Conservation (phyloP, 306 rosid species). For the Corylus americana region DNA sequence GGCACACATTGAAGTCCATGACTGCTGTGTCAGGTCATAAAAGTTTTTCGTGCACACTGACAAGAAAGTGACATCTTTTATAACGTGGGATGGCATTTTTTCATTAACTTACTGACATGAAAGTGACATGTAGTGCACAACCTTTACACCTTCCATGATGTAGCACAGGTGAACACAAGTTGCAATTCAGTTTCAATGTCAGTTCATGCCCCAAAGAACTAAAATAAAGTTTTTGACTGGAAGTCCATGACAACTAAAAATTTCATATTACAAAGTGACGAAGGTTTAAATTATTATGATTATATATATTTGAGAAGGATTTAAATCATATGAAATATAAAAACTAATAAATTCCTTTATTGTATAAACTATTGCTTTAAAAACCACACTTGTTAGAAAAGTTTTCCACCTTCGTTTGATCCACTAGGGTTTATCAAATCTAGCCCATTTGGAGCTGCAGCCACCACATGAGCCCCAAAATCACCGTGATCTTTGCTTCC, state of each 20-base stretch:
- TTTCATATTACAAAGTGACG: background rate
- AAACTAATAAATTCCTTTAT: background rate
- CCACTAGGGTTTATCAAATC: slow-evolving; percentile 49
- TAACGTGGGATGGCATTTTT: background rate
- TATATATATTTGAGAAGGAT: background rate
- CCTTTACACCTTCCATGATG: background rate
- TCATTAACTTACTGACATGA: background rate
- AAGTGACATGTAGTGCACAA: background rate
- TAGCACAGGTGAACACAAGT: background rate
- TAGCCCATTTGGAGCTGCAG: slow-evolving; percentile 57
- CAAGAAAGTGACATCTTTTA: background rate
- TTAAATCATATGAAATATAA: background rate
- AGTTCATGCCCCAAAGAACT: slow-evolving; percentile 2
- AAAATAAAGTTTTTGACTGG: background rate
- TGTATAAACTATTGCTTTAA: background rate
- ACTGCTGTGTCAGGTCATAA: background rate
- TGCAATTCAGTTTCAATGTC: background rate
- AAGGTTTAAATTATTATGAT: background rate
- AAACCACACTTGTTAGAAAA: slow-evolving; percentile 56
- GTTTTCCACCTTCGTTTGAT: slow-evolving; percentile 54
- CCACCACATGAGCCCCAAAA: slow-evolving; percentile 29
- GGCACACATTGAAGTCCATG: background rate
- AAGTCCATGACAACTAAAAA: background rate
- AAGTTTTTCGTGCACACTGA: background rate
- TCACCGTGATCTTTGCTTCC: slow-evolving; percentile 64